Conservation (phyloP, 495 filamentous ascomycete species). For the Neurospora intermedia region DNA sequence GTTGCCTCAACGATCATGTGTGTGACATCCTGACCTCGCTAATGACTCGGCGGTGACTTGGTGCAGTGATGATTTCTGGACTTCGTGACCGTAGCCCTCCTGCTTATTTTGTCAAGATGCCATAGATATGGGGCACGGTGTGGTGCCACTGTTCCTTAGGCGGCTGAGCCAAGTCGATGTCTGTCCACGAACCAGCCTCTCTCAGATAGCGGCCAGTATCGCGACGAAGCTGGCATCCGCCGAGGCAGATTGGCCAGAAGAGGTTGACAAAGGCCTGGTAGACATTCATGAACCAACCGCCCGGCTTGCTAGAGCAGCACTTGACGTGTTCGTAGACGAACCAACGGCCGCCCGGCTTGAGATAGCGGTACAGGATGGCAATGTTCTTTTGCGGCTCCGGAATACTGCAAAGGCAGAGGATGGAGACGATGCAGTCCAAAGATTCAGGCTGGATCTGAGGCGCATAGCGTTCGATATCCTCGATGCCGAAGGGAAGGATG, state of each 20-base stretch:
- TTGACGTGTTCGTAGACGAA: slow-evolving; percentile 65
- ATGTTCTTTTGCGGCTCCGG: slow-evolving; percentile 49
- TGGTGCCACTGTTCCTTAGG: slow-evolving; percentile 36
- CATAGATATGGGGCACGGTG: slow-evolving; percentile 45
- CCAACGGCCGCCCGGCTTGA: slow-evolving; percentile 58
- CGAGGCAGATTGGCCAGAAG: slow-evolving; percentile 44
- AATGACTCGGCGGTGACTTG: neutral
- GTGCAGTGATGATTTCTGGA: neutral
- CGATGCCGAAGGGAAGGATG: slow-evolving; percentile 51
- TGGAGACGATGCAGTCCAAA: slow-evolving; percentile 58
- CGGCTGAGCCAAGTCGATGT: slow-evolving; percentile 38
- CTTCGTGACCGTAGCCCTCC: neutral
- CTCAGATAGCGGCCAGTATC: slow-evolving; percentile 43
- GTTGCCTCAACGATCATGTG: neutral
- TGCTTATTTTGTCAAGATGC: slow-evolving; percentile 37
- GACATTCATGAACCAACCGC: neutral
- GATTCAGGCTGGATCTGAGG: slow-evolving; percentile 22
- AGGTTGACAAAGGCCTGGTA: slow-evolving; percentile 27
- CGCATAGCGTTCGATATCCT: slow-evolving; percentile 39
- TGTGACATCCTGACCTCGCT: neutral
- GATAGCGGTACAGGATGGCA: slow-evolving; percentile 45
- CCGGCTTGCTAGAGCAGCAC: slow-evolving; percentile 22
- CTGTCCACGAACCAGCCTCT: slow-evolving; percentile 45
- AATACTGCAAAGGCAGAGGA: slow-evolving; percentile 65
- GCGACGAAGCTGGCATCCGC: slow-evolving; percentile 48